phyloP scores from a whole-genome alignment of 371 early-diverging fungal genomes.

The Mortierella sp. region DNA sequence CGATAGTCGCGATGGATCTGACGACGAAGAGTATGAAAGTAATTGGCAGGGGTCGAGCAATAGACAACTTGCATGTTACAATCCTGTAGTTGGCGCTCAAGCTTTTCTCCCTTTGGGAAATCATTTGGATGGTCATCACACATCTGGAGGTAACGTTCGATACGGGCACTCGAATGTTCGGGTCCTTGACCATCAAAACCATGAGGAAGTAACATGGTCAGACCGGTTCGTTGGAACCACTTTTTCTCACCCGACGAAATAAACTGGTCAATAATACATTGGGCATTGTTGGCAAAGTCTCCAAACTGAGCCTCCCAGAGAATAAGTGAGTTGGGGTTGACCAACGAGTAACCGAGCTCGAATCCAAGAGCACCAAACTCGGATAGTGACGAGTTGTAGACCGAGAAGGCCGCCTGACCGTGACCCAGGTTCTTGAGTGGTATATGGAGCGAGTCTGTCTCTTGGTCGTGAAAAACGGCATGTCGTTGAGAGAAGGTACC shows the following conservation, averaged over 20 bases:
- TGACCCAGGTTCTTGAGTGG: constrained; percentile 83
- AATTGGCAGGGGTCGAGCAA: constrained; percentile 91
- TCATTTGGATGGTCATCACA: constrained; percentile 90
- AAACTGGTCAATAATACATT: constrained; percentile 95
- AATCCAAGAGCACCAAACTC: constrained; percentile 95
- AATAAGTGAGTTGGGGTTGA: constrained; percentile 87
- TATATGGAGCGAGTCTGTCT: constrained; percentile 71
- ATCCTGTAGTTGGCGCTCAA: constrained; percentile 91
- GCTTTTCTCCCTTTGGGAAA: constrained; percentile 79
- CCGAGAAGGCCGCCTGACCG: constrained; percentile 82
- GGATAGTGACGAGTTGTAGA: constrained; percentile 93
- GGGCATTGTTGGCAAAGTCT: constrained; percentile 95
- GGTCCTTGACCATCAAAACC: constrained; percentile 98
- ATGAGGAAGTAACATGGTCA: constrained; percentile 91
- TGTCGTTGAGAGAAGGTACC: constrained; percentile 98
- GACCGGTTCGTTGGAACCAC: constrained; percentile 92
- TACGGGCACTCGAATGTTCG: constrained; percentile 91
- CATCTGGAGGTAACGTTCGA: constrained; percentile 92
- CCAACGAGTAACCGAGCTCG: constrained; percentile 93
- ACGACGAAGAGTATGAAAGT: constrained; percentile 93
- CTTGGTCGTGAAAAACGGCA: constrained; percentile 91
- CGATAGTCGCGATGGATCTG: constrained; percentile 95
- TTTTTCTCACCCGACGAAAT: constrained; percentile 94
- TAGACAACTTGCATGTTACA: constrained; percentile 96
- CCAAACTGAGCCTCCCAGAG: constrained; percentile 98